Percentiles rank a stretch among this genome's conserved stretches.
Conservation (phyloP, 108 stramenopile species). For the Pseudonitzschia delicatissima region DNA sequence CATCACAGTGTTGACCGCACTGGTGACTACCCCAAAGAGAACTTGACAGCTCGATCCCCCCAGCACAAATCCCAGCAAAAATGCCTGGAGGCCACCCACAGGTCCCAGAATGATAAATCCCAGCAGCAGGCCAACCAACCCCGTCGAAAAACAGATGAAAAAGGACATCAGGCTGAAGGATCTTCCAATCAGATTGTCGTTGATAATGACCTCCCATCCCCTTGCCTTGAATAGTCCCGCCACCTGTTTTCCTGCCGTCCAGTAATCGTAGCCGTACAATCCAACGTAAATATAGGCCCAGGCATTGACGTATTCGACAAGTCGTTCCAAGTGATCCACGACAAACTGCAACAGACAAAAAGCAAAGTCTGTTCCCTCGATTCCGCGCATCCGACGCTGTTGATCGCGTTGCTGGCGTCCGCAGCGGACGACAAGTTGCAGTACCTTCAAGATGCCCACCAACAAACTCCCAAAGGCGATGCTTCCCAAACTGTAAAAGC, state of each 20-base stretch:
- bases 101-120: constrained; percentile 11
- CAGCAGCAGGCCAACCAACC: constrained; percentile 27
- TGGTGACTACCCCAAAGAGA: constrained; percentile 55
- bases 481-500: constrained; percentile 61
- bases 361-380: constrained; percentile 5
- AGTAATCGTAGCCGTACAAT: constrained; percentile 77
- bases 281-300: constrained; percentile 61
- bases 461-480: constrained; percentile 82
- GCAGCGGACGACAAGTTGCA: constrained; percentile 31
- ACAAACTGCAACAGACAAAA: constrained; percentile 50
- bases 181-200: constrained; percentile 54
- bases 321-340: constrained; percentile 35
- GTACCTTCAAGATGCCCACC: constrained; percentile 57
- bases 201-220: constrained; percentile 67
- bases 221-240: constrained; percentile 47
- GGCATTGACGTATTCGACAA: constrained; percentile 60
- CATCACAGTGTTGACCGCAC: constrained; percentile 76
- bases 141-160: constrained; percentile 56
- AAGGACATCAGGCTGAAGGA: constrained; percentile 41
- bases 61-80: constrained; percentile 23
- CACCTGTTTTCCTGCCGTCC: constrained; percentile 63
- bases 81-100: not conserved
- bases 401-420: constrained; percentile 29
- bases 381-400: not conserved
- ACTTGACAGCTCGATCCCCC: constrained; percentile 40